Base-by-base conservation (phyloP, 2,329 filamentous ascomycete species). In the Cordyceps pruinosa region DNA sequence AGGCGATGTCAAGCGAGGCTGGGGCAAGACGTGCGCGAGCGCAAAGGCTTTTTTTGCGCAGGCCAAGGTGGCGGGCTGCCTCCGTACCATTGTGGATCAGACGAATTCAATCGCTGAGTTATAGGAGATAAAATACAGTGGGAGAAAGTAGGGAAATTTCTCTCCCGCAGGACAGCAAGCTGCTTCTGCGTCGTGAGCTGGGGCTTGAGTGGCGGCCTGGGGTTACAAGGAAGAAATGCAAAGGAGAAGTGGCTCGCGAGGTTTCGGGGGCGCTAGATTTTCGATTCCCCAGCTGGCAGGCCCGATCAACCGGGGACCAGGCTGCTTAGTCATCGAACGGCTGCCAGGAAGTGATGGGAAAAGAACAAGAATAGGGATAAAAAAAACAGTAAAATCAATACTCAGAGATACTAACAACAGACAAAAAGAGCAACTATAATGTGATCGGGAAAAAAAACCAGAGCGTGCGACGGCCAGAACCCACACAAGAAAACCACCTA, bases 31-130 rank as follows among this genome's bases (percentile, higher is more conserved):
- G 44, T 26, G 32, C 44, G 45, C 13, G 15, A 13, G 34, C 21
- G 28, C 46, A 30, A 21, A 23, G 46, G 37, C 15, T 37, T 17
- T 44, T 46, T 21, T 17, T 23, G 39, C 5, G n/a, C 44, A 35
- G 32, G n/a, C 21, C 19, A 12, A 34, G 32, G 25, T 7, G 28
- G 34, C 25, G 25, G 30, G 42, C 19, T 5, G 25, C 17, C 35
- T 47, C 26, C 49, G 34, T 58, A 58, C 56, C 56, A 58, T 58
- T 47, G 48, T 42, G 49, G 23, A 54, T 51, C 56, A 58, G 56
- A 58, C 56, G 56, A 58, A 58, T 34, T 58, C 32, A 58, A 58
- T 58, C 48, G 56, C 56, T 58, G 56, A 47, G 32, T 25, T 28
- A 19, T 44, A 37, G 35, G 12, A 23, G 26, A 49, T 53, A 39